Conservation (phyloP, 2,329 filamentous ascomycete species). For the Aspergillus terreus region DNA sequence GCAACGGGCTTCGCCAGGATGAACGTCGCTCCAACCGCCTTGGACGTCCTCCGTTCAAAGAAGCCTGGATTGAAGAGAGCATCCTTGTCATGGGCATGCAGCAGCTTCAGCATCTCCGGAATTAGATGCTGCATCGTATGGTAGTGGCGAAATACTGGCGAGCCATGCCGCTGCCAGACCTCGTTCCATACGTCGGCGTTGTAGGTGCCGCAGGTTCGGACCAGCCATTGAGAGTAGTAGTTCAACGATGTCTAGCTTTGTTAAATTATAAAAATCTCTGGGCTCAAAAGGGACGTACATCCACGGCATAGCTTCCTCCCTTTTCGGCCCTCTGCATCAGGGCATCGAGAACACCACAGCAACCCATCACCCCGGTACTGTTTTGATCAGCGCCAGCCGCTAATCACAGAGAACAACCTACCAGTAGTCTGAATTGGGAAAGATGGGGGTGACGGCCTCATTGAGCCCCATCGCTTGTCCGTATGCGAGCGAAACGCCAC, state of each 20-base stretch:
- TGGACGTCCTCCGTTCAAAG: conserved; percentile 43
- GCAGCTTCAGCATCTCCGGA: conserved; percentile 38
- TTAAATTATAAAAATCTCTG: not conserved
- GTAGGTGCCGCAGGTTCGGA: conserved; percentile 6
- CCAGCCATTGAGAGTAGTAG: conserved; percentile 12
- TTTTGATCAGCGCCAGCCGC: not conserved
- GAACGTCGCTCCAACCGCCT: conserved; percentile 24
- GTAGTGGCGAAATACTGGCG: conserved; percentile 48
- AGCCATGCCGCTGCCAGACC: conserved; percentile 45
- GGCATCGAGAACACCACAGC: not conserved
- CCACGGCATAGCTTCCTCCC: conserved; percentile 3
- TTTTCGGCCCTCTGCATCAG: not conserved
- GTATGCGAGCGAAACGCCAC: conserved; percentile 46
- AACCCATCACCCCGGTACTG: conserved; percentile 4
- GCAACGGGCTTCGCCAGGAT: conserved; percentile 45
- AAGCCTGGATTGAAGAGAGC: conserved; percentile 46
- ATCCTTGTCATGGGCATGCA: conserved; percentile 29
- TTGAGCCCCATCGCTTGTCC: conserved; percentile 46
- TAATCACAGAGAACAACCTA: conserved; percentile 16
- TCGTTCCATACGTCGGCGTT: conserved; percentile 39
- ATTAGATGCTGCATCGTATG: conserved; percentile 46
- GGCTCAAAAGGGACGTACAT: no score
- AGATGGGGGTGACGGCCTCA: conserved; percentile 44
- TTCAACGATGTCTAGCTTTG: conserved; percentile 1
- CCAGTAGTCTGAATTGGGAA: conserved; percentile 45